Base-by-base conservation (phyloP, 768 basidiomycete genomes). In the Leccinum imitatum region DNA sequence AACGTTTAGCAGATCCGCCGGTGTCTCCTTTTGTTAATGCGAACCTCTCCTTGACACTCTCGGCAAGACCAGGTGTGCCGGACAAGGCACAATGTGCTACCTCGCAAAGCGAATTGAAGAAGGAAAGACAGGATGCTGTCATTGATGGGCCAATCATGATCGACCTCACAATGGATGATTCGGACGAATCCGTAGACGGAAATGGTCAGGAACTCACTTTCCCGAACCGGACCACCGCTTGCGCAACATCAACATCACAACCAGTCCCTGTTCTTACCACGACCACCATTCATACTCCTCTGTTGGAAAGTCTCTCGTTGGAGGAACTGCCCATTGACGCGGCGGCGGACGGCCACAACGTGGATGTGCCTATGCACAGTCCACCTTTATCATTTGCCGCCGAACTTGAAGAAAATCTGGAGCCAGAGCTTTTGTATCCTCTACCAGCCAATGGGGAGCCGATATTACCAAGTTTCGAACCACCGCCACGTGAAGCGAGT, bases 141-240 rank as follows among this genome's bases (percentile, higher is more conserved):
- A 48, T 50, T 9, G 50, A 61, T 21, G 68, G 57, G 31, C 63
- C 68, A 63, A 65, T 68, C 59, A 68, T 60, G 62, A 72, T 71
- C 19, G 69, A 71, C 48, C 70, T 71, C 41, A 71, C 69, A 27
- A 21, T 60, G 33, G 69, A 71, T 0, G 64, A 69, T 53, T 65
- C 65, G 39, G 70, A 61, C 35, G 68, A 57, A 44, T 65, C 69
- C 58, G 59, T 59, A 27, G 48, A 60, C 30, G 63, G 50, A 62
- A 55, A 55, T 4, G 53, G 47, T 52, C 63, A 54, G 37, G 57
- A 55, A 53, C 37, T 53, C 58, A 53, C 56, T 41, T 62, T 61
- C 52, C 58, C 44, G 17, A 63, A 63, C 6, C 61, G 46, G 53
- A 54, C 58, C 3, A 53, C 50, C 19, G 13, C 58, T 48, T 30